Conservation (phyloP, 306 rosid species). For the Fragaria vesca region DNA sequence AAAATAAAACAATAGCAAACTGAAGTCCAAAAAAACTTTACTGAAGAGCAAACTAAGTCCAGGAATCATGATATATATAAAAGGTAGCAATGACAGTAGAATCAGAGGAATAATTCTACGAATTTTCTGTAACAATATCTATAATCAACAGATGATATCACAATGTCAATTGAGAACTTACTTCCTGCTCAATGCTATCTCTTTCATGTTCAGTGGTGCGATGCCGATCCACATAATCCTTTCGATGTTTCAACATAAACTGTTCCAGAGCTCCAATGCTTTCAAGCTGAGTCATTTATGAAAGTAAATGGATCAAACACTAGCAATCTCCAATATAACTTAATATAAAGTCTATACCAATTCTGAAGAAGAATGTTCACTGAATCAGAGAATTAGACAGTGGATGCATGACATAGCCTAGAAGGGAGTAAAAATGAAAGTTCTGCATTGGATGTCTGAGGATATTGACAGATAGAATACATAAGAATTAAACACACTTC, state of each 20-base stretch:
- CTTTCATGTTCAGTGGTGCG: conserved; percentile 93
- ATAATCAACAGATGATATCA: not conserved
- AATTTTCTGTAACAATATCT: not conserved
- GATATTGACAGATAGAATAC: not conserved
- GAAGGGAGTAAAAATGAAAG: not conserved
- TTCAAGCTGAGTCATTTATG: conserved; percentile 48
- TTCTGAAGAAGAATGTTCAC: not conserved
- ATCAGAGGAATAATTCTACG: not conserved
- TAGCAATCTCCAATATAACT: not conserved
- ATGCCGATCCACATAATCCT: conserved; percentile 88
- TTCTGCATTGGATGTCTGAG: not conserved
- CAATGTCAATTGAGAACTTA: conserved; percentile 37
- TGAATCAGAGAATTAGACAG: not conserved
- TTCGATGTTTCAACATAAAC: conserved; percentile 79
- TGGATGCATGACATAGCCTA: not conserved
- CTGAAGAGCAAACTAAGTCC: not conserved
- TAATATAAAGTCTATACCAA: not conserved
- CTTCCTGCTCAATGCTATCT: conserved; percentile 96
- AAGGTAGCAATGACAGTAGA: not conserved
- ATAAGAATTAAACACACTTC: not conserved
- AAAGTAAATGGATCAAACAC: not conserved
- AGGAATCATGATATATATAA: not conserved
- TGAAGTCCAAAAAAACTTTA: not conserved
- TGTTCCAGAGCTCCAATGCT: conserved; percentile 77
- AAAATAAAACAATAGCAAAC: not conserved